Evolutionary conservation across 768 basidiomycete genomes (phyloP).

Genomic region (Stropharia rugosoannulata): DNA sequence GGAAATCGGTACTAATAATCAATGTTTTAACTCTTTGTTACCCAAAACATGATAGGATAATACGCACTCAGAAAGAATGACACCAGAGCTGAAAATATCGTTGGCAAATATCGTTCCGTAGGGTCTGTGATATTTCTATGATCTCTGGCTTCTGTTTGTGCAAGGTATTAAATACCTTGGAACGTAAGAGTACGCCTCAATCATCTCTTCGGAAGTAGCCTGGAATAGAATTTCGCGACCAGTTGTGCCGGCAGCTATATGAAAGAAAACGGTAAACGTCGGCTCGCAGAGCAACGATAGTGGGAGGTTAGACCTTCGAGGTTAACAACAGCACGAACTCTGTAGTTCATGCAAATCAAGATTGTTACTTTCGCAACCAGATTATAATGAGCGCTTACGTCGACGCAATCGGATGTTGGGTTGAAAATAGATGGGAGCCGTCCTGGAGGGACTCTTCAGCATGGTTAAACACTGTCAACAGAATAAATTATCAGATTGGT

Average conservation of each 20-base stretch:
- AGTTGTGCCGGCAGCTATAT: conserved; percentile 76
- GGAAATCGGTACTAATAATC: conserved; percentile 80
- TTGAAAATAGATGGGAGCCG: conserved; percentile 90
- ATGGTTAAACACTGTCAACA: conserved; percentile 80
- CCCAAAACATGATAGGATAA: conserved; percentile 6
- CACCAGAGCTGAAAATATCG: conserved; percentile 90
- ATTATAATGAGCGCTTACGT: conserved; percentile 48
- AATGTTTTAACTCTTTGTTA: conserved; percentile 3
- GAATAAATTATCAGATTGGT: background rate
- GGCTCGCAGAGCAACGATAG: background rate
- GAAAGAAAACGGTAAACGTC: no score
- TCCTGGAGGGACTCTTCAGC: conserved; percentile 96
- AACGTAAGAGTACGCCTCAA: conserved; percentile 82
- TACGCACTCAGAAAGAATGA: conserved; percentile 84
- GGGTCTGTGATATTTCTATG: conserved; percentile 46
- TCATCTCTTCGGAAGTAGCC: conserved; percentile 94
- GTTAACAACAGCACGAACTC: conserved; percentile 85
- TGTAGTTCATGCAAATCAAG: conserved; percentile 23
- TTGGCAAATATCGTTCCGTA: conserved; percentile 88
- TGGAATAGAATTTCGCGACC: conserved; percentile 94
- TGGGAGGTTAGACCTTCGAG: conserved; percentile 64
- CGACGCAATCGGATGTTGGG: conserved; percentile 73
- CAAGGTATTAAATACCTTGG: conserved; percentile 51
- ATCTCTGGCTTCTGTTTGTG: background rate
- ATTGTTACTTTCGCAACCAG: background rate